Base-by-base conservation (phyloP, 2,329 filamentous ascomycete genomes). In the Leptodontidium sp. region DNA sequence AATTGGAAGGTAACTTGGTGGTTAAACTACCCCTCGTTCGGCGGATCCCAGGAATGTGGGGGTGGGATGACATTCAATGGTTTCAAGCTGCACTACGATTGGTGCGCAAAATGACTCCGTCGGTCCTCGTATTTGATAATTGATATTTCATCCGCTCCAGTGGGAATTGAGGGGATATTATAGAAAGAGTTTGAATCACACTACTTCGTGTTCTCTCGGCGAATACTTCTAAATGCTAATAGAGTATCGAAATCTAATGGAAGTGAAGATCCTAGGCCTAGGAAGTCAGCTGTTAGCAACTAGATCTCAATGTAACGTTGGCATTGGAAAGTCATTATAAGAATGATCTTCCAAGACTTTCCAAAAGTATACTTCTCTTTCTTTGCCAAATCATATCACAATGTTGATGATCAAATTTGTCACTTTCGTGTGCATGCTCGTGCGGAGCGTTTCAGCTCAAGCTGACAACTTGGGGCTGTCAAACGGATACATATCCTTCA, bases 401-500 rank as follows among this genome's bases (percentile, higher is more conserved):
- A 65, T 65, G 52, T 26, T 14, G 47, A 21, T 57, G 7, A 38
- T 38, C 14, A 58, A 65, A 6, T 8, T 58, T 47, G 14, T 49
- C 9, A 12, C 32, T 12, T 29, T 47, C 4, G 14, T 65, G 1
- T 65, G 50, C 38, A 5, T 65, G 4, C 57, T 5, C 17, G 15
- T 29, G 40, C 50, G 7, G 17, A 32, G 14, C 2, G 32, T 21
- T 9, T 26, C 11, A 38, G 64, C 53, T 43, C 53, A 66, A 52
- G 29, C 29, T n/a, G 53, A 66, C 12, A 21, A 53, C 21, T 14
- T 66, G 21, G 55, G 64, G 21, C n/a, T 66, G 1, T 59, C 64
- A n/a, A 49, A 26, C 14, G 62, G 52, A 9, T 69, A 72, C 26
- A 47, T 69, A 35, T 71, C 71, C 6, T 63, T 72, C 32, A 61